Evolutionary conservation across 106 monocot species (phyloP).

Genomic region (Dioscorea dumetorum): DNA sequence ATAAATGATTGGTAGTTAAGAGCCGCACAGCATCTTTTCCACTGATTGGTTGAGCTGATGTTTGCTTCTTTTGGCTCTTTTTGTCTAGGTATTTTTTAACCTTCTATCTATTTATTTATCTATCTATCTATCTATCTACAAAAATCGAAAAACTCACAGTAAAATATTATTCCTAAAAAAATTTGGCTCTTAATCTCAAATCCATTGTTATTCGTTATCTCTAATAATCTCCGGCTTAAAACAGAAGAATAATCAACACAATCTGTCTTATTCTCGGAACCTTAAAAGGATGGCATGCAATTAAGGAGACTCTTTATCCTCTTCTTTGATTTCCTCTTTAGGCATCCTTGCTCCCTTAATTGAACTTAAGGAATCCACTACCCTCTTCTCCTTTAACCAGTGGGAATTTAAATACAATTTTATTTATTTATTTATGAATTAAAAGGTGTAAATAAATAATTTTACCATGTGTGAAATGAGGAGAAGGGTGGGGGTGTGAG

Average conservation of each 20-base stretch:
- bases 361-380: background rate
- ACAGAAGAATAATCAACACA: too few species aligned
- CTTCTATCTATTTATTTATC: too few species aligned
- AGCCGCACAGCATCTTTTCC: constrained; percentile 2
- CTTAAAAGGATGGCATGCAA: too few species aligned
- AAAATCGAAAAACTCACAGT: too few species aligned
- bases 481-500: background rate
- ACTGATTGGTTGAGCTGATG: constrained; percentile 7
- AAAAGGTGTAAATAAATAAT: too few species aligned
- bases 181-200: too few species aligned
- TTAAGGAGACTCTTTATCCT: background rate
- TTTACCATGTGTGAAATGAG: background rate
- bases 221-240: too few species aligned
- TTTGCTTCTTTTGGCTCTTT: constrained; percentile 15
- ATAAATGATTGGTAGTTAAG: constrained; percentile 14
- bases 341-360: background rate
- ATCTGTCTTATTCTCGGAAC: too few species aligned
- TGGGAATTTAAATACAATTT: background rate
- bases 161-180: too few species aligned
- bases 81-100: background rate
- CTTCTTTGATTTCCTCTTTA: background rate
- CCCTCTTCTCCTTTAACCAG: background rate
- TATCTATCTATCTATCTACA: too few species aligned
- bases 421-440: too few species aligned
- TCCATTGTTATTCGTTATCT: too few species aligned